Percentiles rank a stretch among this genome's conserved stretches.
These are phyloP conservation scores for Chaetoceros tenuissimus DNA, from an alignment of 108 stramenopile species.

Conservation along the genomic window DNA sequence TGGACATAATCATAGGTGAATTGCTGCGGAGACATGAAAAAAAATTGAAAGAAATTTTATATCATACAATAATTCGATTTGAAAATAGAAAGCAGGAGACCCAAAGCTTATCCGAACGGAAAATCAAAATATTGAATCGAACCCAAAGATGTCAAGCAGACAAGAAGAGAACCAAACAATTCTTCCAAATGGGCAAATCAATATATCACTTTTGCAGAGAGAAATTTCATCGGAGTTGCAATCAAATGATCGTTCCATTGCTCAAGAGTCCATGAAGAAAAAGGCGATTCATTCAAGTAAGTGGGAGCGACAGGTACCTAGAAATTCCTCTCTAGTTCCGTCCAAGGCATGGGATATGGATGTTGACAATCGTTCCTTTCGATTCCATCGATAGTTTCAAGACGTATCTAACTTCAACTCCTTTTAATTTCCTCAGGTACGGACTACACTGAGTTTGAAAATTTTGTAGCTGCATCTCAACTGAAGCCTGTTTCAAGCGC, in stretches of 20 bases:
- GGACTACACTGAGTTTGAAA: constrained; percentile 26
- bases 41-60: no score
- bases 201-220: constrained; percentile 16
- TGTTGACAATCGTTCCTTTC: not conserved
- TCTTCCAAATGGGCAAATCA: constrained; percentile 15
- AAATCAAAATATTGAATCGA: no score
- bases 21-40: no score
- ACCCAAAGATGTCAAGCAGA: no score
- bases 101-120: no score
- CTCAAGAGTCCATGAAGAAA: constrained; percentile 33
- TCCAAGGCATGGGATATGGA: not conserved
- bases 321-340: not conserved
- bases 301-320: no score
- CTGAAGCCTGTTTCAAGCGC: constrained; percentile 15
- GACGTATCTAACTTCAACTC: not conserved
- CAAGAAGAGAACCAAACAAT: no score
- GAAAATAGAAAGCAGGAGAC: no score
- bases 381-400: not conserved
- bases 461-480: constrained; percentile 26
- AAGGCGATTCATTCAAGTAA: constrained; percentile 16
- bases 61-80: no score
- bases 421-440: constrained; percentile 6
- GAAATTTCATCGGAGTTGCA: constrained; percentile 23
- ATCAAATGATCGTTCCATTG: constrained; percentile 9
- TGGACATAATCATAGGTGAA: no score